Base-by-base conservation (phyloP, 163 green algal genomes). In the Chlamydomonas reinhardtii region DNA sequence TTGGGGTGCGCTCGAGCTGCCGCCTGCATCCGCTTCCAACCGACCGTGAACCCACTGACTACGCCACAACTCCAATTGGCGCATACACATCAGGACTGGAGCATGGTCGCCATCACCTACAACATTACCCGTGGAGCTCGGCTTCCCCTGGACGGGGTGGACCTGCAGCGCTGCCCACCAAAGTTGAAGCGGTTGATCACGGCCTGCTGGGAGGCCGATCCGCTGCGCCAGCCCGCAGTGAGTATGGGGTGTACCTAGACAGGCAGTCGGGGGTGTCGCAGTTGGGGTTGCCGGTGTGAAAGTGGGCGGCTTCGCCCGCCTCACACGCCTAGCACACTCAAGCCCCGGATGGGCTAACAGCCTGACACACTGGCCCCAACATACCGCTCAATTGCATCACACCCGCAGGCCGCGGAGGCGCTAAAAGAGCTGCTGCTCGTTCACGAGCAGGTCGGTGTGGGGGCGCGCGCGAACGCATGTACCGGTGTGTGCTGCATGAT, bases 141-240 rank as follows among this genome's bases (percentile, higher is more conserved):
- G 32, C 74, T 80, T 4, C 54, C 74, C 3, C 74, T 80, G 54
- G 74, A 80, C 1, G 5, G 61, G 4, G 31, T 80, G 11, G n/a
- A 31, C 24, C 9, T 2, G 8, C 61, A 24, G 14, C 61, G 61
- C 61, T 83, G 75, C 35, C 75, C 75, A 9, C 61, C 75, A 16
- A 73, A 62, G 61, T 35, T 83, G 29, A 37, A 43, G 24, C 4
- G 17, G 5, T 61, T 83, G 12, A 35, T 83, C 43, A 29, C 31
- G 5, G 6, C 39, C 6, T 83, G 75, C 75, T 83, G 75, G 75
- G 75, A 73, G 12, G 24, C 27, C 4, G 75, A 83, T 61, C 75
- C 75, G 35, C 35, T 6, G 25, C 24, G 61, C 2, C 61, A 61
- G 14, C 75, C 75, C 61, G 35, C 75, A 16, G 48, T 56, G 14